These are phyloP conservation scores for Tylopilus sp. DNA, from an alignment of 768 basidiomycete genomes.

Conservation along the genomic window DNA sequence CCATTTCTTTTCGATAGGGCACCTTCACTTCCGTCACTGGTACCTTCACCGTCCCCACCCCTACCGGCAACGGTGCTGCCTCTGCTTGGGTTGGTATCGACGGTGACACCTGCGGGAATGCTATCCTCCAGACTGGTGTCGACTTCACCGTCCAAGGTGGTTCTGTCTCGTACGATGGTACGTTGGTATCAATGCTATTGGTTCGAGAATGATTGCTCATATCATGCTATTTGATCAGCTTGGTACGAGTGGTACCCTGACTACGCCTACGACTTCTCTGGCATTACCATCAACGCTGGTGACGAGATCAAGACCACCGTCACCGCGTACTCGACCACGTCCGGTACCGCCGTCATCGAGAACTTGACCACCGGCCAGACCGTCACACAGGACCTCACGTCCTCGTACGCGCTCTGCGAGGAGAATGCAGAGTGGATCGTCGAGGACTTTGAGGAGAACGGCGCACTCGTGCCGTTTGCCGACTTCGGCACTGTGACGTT, in stretches of 20 bases:
- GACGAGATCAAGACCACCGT: constrained; percentile 18
- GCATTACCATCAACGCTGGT: constrained; percentile 13
- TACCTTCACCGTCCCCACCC: constrained; percentile 20
- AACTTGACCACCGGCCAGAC: constrained; percentile 16
- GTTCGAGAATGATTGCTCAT: not conserved
- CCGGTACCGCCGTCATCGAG: constrained; percentile 16
- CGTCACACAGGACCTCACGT: constrained; percentile 3
- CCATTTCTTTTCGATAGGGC: constrained; percentile 9
- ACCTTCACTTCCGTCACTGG: constrained; percentile 19
- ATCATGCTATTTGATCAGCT: constrained; percentile 1
- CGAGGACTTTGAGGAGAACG: constrained; percentile 14
- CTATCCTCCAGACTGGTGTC: constrained; percentile 21
- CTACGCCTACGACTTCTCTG: constrained; percentile 10
- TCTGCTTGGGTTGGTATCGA: constrained; percentile 27
- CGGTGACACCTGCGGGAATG: constrained; percentile 9
- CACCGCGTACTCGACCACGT: constrained; percentile 16
- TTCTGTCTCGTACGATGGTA: constrained; percentile 9
- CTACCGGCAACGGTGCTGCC: constrained; percentile 10
- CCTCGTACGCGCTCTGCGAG: constrained; percentile 15
- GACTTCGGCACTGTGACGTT: constrained; percentile 23
- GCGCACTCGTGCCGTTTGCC: constrained; percentile 4
- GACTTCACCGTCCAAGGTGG: constrained; percentile 7
- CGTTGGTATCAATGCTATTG: not conserved
- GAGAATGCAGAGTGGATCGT: constrained; percentile 24
- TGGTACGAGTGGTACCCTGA: constrained; percentile 26